Base-by-base conservation (phyloP, 2,329 filamentous ascomycete species). In the Fusarium transvaalense region DNA sequence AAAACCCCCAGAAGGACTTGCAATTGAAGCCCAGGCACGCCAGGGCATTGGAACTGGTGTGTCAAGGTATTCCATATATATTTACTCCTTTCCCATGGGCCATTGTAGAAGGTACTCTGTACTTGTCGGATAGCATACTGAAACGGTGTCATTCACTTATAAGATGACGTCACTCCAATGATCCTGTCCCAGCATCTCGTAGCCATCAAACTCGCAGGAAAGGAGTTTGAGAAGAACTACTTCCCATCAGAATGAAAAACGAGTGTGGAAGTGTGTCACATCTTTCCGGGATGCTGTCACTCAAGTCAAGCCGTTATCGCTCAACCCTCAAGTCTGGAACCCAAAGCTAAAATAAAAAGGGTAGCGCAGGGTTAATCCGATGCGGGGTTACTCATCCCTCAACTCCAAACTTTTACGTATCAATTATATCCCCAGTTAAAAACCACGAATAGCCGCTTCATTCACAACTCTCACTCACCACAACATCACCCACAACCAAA, bases 361-460 rank as follows among this genome's bases (percentile, higher is more conserved):
- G 39, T 64, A 65, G 46, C 46, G 41, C 60, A 67, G 58, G 64
- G 64, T 67, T 68, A 64, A 68, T 67, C 64, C 58, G 64, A 60
- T 68, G 64, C 67, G 67, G 67, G 67, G 67, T 70, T 54, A 51
- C 32, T 46, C 47, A 19, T 58, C 37, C 29, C 17, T 55, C 45
- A 51, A 38, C 47, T 51, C 53, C 66, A 70, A 69, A 32, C 48
- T 56, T 67, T 70, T 69, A 63, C 43, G 42, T 63, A 56, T 23
- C 61, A 55, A 38, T 5, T 21, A 56, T 64, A 61, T 61, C 56
- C 61, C 68, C 66, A 57, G 57, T 50, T 56, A 31, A 54, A 51
- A 50, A 41, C 37, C 48, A 35, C 27, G 43, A 51, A 19, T 34
- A 21, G 37, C 35, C 21, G 45, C 27, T 25, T 39, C 46, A 38